phyloP scores from a whole-genome alignment of 225 moss, liverwort and hornwort species.

The Physcomitrellopsis africana region DNA sequence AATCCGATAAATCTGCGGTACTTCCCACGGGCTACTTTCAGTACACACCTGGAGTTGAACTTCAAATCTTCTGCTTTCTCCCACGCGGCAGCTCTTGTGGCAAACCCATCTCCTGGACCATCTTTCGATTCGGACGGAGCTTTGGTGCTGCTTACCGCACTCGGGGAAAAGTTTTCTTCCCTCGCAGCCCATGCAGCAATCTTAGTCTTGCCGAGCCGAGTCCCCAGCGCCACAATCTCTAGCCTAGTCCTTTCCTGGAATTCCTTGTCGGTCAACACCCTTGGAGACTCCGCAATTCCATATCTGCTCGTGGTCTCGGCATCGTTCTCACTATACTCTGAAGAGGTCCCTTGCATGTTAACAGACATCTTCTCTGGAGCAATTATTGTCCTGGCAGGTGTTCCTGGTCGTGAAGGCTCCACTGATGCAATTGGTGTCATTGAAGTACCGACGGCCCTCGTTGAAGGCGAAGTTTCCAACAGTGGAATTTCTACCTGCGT shows the following conservation, averaged over 20 bases:
- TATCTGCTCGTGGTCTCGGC: slow-evolving; percentile 23
- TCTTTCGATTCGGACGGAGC: slow-evolving; percentile 55
- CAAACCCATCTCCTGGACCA: slow-evolving; percentile 54
- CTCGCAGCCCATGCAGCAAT: slow-evolving; percentile 87
- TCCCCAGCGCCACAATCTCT: slow-evolving; percentile 83
- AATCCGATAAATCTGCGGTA: too few species aligned
- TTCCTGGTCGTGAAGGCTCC: slow-evolving; percentile 78
- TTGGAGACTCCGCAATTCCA: slow-evolving; percentile 34
- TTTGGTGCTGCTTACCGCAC: slow-evolving; percentile 33
- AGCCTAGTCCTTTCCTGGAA: slow-evolving; percentile 81
- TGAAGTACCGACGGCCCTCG: slow-evolving; percentile 72
- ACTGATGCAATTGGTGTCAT: slow-evolving; percentile 84
- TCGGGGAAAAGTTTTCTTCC: slow-evolving; percentile 48
- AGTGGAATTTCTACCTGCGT: slow-evolving; percentile 8
- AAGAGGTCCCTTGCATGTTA: slow-evolving; percentile 48
- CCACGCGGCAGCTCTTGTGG: slow-evolving; percentile 73
- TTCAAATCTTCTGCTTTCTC: slow-evolving; percentile 81
- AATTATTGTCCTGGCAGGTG: slow-evolving; percentile 52
- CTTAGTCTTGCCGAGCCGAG: slow-evolving; percentile 82
- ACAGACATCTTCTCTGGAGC: slow-evolving; percentile 59
- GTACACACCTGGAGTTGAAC: slow-evolving; percentile 63
- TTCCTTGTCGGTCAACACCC: slow-evolving; percentile 64
- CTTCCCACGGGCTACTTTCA: too few species aligned
- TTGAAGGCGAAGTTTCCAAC: slow-evolving; percentile 17
- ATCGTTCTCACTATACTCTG: slow-evolving; percentile 23